Percentiles rank a stretch among this genome's conserved stretches.
Evolutionary conservation across 164 flowering plant genomes (phyloP).

Genomic region (Protea cynaroides): DNA sequence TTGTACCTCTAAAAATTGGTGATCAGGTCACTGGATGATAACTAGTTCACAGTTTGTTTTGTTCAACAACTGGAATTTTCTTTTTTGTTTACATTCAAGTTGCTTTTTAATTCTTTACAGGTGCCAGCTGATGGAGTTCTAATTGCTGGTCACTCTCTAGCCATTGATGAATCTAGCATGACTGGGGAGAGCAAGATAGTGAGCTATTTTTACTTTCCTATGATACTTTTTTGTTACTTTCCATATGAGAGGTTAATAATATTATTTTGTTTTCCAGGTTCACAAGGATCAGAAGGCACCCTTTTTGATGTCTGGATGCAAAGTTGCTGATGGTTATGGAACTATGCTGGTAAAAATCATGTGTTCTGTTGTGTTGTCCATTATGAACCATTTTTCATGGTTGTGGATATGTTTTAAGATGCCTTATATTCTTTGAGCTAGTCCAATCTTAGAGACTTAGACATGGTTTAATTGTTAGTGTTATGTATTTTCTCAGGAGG

Average conservation of each 20-base stretch:
- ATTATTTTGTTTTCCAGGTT: constrained; percentile 35
- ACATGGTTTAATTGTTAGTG: too few species aligned
- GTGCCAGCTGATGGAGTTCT: constrained; percentile 94
- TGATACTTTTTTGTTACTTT: not conserved
- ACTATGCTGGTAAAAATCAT: constrained; percentile 71
- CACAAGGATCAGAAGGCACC: constrained; percentile 72
- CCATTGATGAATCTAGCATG: constrained; percentile 99
- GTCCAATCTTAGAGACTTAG: too few species aligned
- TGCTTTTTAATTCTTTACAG: constrained; percentile 22
- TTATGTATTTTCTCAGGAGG: too few species aligned
- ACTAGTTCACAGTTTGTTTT: not conserved
- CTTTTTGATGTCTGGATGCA: constrained; percentile 96
- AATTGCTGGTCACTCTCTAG: constrained; percentile 79
- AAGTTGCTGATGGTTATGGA: constrained; percentile 96
- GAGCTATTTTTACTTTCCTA: constrained; percentile 13
- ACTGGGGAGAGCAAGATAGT: constrained; percentile 99
- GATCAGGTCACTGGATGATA: constrained; percentile 53
- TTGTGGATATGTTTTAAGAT: not conserved
- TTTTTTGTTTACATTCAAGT: not conserved
- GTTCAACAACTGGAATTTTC: not conserved
- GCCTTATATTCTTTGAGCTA: not conserved
- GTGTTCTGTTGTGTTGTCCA: not conserved
- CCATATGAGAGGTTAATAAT: not conserved
- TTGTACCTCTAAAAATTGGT: constrained; percentile 89
- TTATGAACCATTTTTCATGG: not conserved